phyloP scores from a whole-genome alignment of 139 green algal genomes.

The Chlamydomonas urium region DNA sequence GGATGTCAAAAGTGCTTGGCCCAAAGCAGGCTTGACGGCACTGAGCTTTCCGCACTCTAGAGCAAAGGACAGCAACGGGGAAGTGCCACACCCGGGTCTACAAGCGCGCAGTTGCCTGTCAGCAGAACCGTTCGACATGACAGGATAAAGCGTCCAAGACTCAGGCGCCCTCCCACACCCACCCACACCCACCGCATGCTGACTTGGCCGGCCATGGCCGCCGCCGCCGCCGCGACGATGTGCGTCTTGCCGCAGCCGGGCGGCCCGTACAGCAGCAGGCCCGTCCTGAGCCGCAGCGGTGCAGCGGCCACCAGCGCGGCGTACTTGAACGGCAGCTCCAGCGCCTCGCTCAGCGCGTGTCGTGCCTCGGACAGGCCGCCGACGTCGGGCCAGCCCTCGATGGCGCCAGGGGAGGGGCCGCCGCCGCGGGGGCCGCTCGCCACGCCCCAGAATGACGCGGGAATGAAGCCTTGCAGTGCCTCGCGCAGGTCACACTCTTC shows the following conservation, averaged over 20 bases:
- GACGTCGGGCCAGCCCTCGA: constrained; percentile 75
- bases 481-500: constrained; percentile 36
- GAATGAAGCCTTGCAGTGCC: constrained; percentile 57
- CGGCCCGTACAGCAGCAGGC: constrained; percentile 95
- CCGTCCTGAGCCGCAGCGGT: constrained; percentile 84
- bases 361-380: constrained; percentile 79
- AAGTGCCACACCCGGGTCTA: too few relatives aligned
- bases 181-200: constrained; percentile 37
- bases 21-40: too few relatives aligned
- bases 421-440: neutral
- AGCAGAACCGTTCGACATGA: too few relatives aligned
- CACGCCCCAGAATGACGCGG: constrained; percentile 63
- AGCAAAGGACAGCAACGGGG: too few relatives aligned
- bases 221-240: constrained; percentile 79
- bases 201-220: constrained; percentile 40
- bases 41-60: too few relatives aligned
- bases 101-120: too few relatives aligned
- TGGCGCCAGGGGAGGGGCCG: neutral
- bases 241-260: constrained; percentile 95
- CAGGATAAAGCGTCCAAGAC: too few relatives aligned
- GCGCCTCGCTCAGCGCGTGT: constrained; percentile 69
- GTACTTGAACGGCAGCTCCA: constrained; percentile 72
- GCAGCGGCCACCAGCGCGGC: constrained; percentile 50
- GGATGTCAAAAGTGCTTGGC: too few relatives aligned
- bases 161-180: too few relatives aligned